Conservation (phyloP, 352 stramenopile genomes). For the Globisporangium splendens region DNA sequence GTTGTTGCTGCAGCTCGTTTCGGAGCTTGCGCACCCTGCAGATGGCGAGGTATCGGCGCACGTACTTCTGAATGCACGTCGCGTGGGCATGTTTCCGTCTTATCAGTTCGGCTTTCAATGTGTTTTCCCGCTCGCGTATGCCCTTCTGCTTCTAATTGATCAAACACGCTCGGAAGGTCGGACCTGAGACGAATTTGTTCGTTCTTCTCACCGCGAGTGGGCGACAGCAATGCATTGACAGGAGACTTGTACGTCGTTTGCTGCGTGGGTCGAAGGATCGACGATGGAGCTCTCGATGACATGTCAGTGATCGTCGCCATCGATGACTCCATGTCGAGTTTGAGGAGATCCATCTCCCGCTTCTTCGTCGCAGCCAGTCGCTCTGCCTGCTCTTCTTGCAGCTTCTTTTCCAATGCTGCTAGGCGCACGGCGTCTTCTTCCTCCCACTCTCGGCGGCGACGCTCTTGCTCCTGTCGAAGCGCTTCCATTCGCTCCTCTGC, state of each 20-base stretch:
- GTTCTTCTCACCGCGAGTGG: constrained; percentile 24
- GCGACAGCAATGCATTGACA: constrained; percentile 13
- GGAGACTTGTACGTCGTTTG: constrained; percentile 2
- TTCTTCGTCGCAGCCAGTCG: constrained; percentile 26
- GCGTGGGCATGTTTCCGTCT: constrained; percentile 43
- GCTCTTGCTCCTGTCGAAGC: constrained; percentile 62
- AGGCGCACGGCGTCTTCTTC: constrained; percentile 50
- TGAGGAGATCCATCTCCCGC: constrained; percentile 31
- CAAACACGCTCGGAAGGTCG: constrained; percentile 72
- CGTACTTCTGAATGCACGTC: constrained; percentile 48
- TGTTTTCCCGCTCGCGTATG: constrained; percentile 48
- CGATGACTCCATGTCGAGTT: constrained; percentile 16
- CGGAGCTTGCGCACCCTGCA: constrained; percentile 29
- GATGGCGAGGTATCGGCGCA: constrained; percentile 51
- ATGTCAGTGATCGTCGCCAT: not conserved
- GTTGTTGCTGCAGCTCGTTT: constrained; percentile 29
- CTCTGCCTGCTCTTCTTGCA: constrained; percentile 37
- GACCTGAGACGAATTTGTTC: constrained; percentile 31
- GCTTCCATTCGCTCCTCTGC: constrained; percentile 54
- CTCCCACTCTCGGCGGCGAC: constrained; percentile 64
- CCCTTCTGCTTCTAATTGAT: constrained; percentile 70
- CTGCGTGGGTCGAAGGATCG: not conserved
- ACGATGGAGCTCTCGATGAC: not conserved
- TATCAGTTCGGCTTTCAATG: constrained; percentile 38
- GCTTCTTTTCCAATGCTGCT: constrained; percentile 39